Evolutionary conservation across 192 early-diverging fungal species (phyloP).

Genomic region (Coemansia sp.): DNA sequence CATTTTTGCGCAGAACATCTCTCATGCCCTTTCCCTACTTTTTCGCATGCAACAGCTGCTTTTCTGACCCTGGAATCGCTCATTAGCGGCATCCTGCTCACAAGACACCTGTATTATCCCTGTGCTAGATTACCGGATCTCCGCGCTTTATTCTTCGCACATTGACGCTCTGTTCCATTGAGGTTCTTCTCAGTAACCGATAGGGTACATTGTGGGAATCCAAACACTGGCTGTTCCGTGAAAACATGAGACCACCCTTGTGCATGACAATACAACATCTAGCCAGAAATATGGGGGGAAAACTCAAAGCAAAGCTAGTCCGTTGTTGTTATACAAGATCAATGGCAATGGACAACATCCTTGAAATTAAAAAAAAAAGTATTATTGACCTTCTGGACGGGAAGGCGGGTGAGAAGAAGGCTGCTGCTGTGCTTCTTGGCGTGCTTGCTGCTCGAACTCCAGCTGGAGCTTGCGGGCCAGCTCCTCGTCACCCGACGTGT

Average conservation of each 20-base stretch:
- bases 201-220: not conserved
- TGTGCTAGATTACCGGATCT: too few relatives aligned
- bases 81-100: not conserved
- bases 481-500: slow-evolving; percentile 49
- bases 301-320: not conserved
- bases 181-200: not conserved
- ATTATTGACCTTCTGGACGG: not conserved
- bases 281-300: not conserved
- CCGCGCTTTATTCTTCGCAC: too few relatives aligned
- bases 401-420: slow-evolving; percentile 3
- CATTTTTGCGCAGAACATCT: not conserved
- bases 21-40: not conserved
- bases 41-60: not conserved
- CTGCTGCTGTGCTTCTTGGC: not conserved
- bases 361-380: not conserved
- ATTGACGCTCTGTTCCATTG: too few relatives aligned
- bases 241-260: too few relatives aligned
- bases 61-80: not conserved
- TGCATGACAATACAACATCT: too few relatives aligned
- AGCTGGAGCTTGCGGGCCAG: slow-evolving; percentile 44
- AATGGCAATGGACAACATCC: not conserved
- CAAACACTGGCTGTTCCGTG: too few relatives aligned
- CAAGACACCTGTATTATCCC: too few relatives aligned
- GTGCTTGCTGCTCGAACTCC: slow-evolving; percentile 40
- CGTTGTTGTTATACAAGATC: not conserved